Conservation (phyloP, 768 basidiomycete species). For the Lactarius evosmus region DNA sequence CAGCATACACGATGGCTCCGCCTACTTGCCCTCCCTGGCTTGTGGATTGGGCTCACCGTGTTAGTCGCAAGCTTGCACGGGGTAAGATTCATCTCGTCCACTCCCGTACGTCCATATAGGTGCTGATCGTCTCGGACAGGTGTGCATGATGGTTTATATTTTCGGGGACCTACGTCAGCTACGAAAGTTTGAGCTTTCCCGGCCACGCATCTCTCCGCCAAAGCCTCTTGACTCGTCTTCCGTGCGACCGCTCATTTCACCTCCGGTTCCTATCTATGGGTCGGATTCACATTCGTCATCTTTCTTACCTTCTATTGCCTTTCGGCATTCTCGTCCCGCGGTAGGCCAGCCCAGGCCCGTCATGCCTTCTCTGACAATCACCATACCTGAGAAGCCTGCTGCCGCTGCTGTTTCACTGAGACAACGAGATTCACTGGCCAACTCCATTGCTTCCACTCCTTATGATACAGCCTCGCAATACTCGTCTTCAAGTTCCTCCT, state of each 20-base stretch:
- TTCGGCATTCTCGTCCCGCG: constrained; percentile 12
- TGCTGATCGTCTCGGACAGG: constrained; percentile 29
- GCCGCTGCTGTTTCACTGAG: not conserved
- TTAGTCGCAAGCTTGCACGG: constrained; percentile 64
- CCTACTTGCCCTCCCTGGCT: constrained; percentile 57
- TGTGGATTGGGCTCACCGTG: constrained; percentile 67
- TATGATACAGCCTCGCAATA: constrained; percentile 20
- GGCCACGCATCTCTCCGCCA: constrained; percentile 59
- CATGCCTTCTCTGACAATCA: constrained; percentile 1
- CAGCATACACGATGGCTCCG: constrained; percentile 55
- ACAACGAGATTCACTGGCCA: constrained; percentile 18
- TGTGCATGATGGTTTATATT: constrained; percentile 72
- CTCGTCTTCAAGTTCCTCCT: constrained; percentile 20
- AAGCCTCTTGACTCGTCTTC: constrained; percentile 26
- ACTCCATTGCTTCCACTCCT: constrained; percentile 22
- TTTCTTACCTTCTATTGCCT: constrained; percentile 20
- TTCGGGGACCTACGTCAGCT: constrained; percentile 79
- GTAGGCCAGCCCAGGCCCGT: not conserved
- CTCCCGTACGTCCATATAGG: not conserved
- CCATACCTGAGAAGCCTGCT: constrained; percentile 15
- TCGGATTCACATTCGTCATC: constrained; percentile 18
- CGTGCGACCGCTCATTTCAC: constrained; percentile 20
- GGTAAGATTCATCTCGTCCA: constrained; percentile 37
- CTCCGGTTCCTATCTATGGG: constrained; percentile 17
- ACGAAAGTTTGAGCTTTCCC: constrained; percentile 71